phyloP scores from a whole-genome alignment of 2,329 filamentous ascomycete genomes.

The Phoma herbarum region DNA sequence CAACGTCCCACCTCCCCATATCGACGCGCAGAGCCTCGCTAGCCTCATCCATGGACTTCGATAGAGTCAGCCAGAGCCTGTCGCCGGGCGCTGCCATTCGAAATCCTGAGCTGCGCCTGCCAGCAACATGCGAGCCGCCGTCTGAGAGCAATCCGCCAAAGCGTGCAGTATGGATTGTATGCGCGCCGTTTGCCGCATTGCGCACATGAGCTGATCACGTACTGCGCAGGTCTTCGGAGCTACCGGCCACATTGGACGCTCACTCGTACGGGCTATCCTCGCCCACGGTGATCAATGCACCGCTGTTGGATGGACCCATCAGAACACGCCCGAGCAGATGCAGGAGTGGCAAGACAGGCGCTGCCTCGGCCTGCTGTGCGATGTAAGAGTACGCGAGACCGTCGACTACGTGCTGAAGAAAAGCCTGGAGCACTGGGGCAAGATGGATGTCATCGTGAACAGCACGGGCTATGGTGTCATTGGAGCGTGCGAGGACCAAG shows the following conservation, averaged over 20 bases:
- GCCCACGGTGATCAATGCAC: slow-evolving; percentile 83
- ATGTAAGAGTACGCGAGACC: slow-evolving; percentile 83
- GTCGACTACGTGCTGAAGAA: slow-evolving; percentile 75
- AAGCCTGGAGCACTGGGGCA: slow-evolving; percentile 77
- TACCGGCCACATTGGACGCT: slow-evolving; percentile 96
- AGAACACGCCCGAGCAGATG: slow-evolving; percentile 78
- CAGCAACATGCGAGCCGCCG: slow-evolving; percentile 86
- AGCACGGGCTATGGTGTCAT: slow-evolving; percentile 96
- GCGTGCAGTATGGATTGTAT: slow-evolving; percentile 88
- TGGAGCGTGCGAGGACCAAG: slow-evolving; percentile 94
- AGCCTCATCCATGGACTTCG: slow-evolving; percentile 45
- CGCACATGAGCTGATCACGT: slow-evolving; percentile 15
- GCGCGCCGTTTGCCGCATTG: slow-evolving; percentile 41
- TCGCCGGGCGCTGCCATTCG: slow-evolving; percentile 48
- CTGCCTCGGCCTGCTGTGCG: slow-evolving; percentile 84
- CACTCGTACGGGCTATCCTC: slow-evolving; percentile 83
- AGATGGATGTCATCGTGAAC: slow-evolving; percentile 86
- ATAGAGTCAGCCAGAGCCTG: slow-evolving; percentile 48
- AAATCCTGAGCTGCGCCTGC: slow-evolving; percentile 67
- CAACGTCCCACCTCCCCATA: slow-evolving; percentile 6
- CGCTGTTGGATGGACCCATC: slow-evolving; percentile 83
- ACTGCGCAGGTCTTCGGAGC: slow-evolving; percentile 78
- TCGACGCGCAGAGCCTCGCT: slow-evolving; percentile 20
- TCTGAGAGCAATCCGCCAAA: slow-evolving; percentile 72
- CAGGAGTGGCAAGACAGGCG: slow-evolving; percentile 70